Evolutionary conservation across 176 grass and related monocot genomes (phyloP).

Genomic region (maize (Zea mays)): DNA sequence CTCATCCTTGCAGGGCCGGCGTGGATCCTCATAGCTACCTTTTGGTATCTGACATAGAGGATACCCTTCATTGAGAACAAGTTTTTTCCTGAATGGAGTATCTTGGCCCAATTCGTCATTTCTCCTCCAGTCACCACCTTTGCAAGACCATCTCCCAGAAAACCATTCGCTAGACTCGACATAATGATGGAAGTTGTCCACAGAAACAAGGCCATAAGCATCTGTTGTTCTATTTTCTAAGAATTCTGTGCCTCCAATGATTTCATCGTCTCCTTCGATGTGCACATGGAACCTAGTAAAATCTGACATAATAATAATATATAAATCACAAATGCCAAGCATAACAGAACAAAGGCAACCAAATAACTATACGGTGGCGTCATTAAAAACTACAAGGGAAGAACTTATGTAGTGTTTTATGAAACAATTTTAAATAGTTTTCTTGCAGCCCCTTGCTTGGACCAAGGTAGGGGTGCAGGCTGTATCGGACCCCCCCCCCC

Average conservation of each 20-base stretch:
- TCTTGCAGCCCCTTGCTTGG: too few species aligned
- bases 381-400: slow-evolving; percentile 1
- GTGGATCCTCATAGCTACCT: slow-evolving; percentile 74
- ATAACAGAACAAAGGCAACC: slow-evolving; percentile 27
- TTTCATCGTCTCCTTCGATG: slow-evolving; percentile 51
- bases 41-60: slow-evolving; percentile 81
- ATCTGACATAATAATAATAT: slow-evolving; percentile 46
- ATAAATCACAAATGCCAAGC: slow-evolving; percentile 27
- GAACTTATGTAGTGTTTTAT: neutral
- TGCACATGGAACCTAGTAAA: slow-evolving; percentile 62
- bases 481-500: too few species aligned
- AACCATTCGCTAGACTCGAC: slow-evolving; percentile 71
- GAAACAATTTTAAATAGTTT: neutral
- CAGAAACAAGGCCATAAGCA: slow-evolving; percentile 33
- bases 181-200: slow-evolving; percentile 34
- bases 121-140: slow-evolving; percentile 97
- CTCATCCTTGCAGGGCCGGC: slow-evolving; percentile 64
- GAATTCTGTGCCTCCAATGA: slow-evolving; percentile 40
- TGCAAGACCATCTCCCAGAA: slow-evolving; percentile 79
- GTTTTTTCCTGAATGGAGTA: slow-evolving; percentile 63
- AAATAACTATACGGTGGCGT: slow-evolving; percentile 25
- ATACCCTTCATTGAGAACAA: slow-evolving; percentile 89
- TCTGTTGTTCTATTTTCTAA: slow-evolving; percentile 38
- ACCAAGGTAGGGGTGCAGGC: too few species aligned
- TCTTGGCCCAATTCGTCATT: slow-evolving; percentile 79